A percentile compares a stretch with the other conserved stretches of the same genome.
Conservation (phyloP, 345 rosid species). For the Melaleuca quinquenervia region DNA sequence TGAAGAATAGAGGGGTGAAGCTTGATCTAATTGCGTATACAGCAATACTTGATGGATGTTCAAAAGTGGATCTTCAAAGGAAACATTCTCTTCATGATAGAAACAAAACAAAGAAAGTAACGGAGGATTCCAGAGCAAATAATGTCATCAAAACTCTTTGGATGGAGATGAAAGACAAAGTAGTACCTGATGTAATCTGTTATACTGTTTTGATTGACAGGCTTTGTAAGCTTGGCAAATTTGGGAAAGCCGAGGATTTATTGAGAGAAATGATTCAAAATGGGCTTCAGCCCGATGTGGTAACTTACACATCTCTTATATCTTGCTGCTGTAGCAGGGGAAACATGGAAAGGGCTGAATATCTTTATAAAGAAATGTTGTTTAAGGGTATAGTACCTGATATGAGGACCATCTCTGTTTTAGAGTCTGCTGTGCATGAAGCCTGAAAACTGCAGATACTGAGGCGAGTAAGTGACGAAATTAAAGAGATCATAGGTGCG, state of each 20-base stretch:
- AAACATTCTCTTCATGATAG: neutral
- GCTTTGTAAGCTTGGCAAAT: constrained; percentile 36
- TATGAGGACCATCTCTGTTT: neutral
- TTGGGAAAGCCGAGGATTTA: constrained; percentile 23
- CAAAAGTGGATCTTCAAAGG: constrained; percentile 9
- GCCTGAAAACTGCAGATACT: no score
- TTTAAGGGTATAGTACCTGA: constrained; percentile 18
- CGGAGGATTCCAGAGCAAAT: neutral
- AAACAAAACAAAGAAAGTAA: constrained; percentile 5
- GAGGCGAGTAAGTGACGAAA: no score
- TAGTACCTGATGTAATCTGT: constrained; percentile 38
- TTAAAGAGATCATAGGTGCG: neutral
- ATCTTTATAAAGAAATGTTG: constrained; percentile 29
- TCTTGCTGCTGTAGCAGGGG: constrained; percentile 27
- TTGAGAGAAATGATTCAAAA: constrained; percentile 35
- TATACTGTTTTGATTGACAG: constrained; percentile 57
- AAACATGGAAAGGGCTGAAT: constrained; percentile 23
- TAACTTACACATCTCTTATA: constrained; percentile 46
- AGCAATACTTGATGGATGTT: constrained; percentile 38
- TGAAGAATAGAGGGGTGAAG: constrained; percentile 48
- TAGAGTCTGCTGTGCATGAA: no score
- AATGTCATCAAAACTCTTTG: constrained; percentile 14
- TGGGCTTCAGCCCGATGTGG: constrained; percentile 55
- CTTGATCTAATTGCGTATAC: constrained; percentile 58
- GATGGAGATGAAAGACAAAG: constrained; percentile 22